Percentiles rank a stretch among this genome's conserved stretches.
Conservation (phyloP, 768 basidiomycete genomes). For the Leccinum uliginosum region DNA sequence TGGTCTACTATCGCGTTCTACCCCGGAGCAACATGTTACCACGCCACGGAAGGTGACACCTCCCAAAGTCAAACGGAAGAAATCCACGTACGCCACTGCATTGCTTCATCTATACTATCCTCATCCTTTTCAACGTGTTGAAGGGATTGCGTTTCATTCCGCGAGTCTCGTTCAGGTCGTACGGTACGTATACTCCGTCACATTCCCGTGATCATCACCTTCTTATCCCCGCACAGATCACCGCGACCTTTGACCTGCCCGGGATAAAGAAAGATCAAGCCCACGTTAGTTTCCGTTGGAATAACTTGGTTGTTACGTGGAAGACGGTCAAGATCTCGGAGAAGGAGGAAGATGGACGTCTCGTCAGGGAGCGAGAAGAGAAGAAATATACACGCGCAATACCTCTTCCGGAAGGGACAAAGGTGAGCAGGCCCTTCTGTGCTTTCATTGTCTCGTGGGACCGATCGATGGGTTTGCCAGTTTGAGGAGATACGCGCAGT, state of each 20-base stretch:
- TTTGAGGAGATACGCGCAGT: slow-evolving; percentile 71
- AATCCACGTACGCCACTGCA: slow-evolving; percentile 55
- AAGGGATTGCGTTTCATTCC: slow-evolving; percentile 55
- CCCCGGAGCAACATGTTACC: slow-evolving; percentile 21
- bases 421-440: slow-evolving; percentile 38
- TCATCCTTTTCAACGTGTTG: slow-evolving; percentile 16
- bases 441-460: neutral
- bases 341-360: slow-evolving; percentile 53
- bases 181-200: slow-evolving; percentile 33
- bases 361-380: slow-evolving; percentile 62
- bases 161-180: slow-evolving; percentile 66
- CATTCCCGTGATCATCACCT: slow-evolving; percentile 10
- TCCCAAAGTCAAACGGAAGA: slow-evolving; percentile 51
- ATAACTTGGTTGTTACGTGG: slow-evolving; percentile 65
- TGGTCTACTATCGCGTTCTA: slow-evolving; percentile 16
- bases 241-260: slow-evolving; percentile 66
- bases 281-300: slow-evolving; percentile 67
- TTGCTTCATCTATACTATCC: slow-evolving; percentile 5
- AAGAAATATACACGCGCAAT: slow-evolving; percentile 63
- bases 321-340: slow-evolving; percentile 55
- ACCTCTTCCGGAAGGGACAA: slow-evolving; percentile 71
- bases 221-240: slow-evolving; percentile 40
- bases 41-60: slow-evolving; percentile 27
- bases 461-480: slow-evolving; percentile 30
- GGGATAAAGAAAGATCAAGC: slow-evolving; percentile 71